Conservation (phyloP, 140 eudicot genomes). For the Oenanthe javanica region DNA sequence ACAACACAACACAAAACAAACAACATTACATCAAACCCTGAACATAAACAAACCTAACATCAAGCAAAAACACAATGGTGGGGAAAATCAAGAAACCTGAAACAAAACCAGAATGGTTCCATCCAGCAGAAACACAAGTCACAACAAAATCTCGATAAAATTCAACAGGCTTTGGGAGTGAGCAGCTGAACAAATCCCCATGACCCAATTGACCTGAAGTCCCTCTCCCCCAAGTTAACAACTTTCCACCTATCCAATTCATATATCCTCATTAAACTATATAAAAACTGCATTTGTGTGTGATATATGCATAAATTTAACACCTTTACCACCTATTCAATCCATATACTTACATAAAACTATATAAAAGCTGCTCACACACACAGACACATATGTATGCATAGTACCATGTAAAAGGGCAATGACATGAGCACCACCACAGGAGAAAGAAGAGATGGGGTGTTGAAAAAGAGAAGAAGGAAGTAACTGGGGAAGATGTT, state of each 20-base stretch:
- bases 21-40: not conserved
- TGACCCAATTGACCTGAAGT: slow-evolving; percentile 89
- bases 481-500: slow-evolving; percentile 52
- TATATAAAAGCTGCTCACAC: not conserved
- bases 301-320: not conserved
- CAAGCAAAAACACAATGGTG: not conserved
- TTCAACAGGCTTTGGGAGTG: slow-evolving; percentile 42
- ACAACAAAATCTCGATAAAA: slow-evolving; percentile 26
- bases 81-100: slow-evolving; percentile 39
- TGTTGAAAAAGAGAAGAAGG: slow-evolving; percentile 15
- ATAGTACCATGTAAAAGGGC: slow-evolving; percentile 53
- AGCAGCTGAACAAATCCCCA: slow-evolving; percentile 43
- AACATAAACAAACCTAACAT: not conserved
- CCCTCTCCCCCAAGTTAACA: slow-evolving; percentile 86
- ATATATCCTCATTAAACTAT: not conserved
- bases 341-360: not conserved
- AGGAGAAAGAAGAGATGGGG: slow-evolving; percentile 48
- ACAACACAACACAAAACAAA: not conserved
- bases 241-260: slow-evolving; percentile 42
- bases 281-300: not conserved
- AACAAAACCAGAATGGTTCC: slow-evolving; percentile 94
- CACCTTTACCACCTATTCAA: not conserved
- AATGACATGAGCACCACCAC: slow-evolving; percentile 93
- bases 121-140: slow-evolving; percentile 75
- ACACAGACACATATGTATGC: not conserved